Percentiles rank a stretch among this genome's conserved stretches.
These are phyloP conservation scores for Heliamphora pulchella DNA, from an alignment of 179 eudicot species.

Conservation along the genomic window DNA sequence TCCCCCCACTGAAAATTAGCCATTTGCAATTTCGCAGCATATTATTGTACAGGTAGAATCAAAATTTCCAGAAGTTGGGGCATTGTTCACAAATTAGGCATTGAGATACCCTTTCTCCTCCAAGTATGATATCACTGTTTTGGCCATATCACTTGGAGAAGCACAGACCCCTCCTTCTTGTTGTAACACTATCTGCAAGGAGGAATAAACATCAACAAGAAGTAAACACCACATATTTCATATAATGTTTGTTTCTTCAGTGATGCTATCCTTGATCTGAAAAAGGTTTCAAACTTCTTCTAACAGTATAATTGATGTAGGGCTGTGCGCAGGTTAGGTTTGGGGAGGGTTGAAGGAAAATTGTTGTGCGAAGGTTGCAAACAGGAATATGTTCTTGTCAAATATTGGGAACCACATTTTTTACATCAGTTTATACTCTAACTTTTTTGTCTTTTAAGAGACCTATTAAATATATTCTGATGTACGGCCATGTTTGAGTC, in stretches of 20 bases:
- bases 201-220: slow-evolving; percentile 2
- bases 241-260: neutral
- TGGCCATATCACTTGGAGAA: slow-evolving; percentile 59
- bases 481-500: neutral
- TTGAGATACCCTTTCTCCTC: slow-evolving; percentile 47
- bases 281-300: neutral
- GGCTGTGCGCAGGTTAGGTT: no score
- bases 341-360: no score
- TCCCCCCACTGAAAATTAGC: slow-evolving; percentile 18
- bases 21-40: slow-evolving; percentile 14
- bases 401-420: no score
- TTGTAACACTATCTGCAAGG: slow-evolving; percentile 53
- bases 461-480: neutral
- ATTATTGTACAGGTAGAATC: slow-evolving; percentile 1
- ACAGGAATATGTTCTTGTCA: neutral
- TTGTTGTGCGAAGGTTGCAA: neutral
- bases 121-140: slow-evolving; percentile 56
- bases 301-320: neutral
- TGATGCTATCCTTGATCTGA: neutral
- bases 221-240: neutral
- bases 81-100: slow-evolving; percentile 18
- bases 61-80: neutral
- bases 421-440: neutral
- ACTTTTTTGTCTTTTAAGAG: neutral
- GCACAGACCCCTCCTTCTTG: slow-evolving; percentile 44